Conservation (phyloP, 2,329 filamentous ascomycete genomes). For the Dendrostoma leiphaemia region DNA sequence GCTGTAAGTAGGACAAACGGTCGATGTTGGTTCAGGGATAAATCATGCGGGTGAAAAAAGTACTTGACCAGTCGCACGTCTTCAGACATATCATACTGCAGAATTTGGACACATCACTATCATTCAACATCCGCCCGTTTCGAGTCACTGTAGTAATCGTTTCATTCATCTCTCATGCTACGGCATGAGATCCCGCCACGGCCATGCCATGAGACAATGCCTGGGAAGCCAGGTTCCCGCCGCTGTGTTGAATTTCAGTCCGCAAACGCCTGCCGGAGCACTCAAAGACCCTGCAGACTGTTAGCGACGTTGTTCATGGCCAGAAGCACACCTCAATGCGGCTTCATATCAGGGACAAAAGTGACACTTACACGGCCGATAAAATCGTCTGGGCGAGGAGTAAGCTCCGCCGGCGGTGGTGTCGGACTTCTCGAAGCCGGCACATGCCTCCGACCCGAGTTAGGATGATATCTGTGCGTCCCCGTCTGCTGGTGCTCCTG, state of each 20-base stretch:
- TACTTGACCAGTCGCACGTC: background rate
- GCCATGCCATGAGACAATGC: background rate
- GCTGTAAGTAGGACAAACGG: background rate
- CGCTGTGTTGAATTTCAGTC: background rate
- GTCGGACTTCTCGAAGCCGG: constrained; percentile 1
- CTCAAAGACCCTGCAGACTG: too few relatives aligned
- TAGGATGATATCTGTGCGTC: constrained; percentile 14
- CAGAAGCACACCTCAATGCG: too few relatives aligned
- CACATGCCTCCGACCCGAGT: constrained; percentile 11
- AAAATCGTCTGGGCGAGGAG: constrained; percentile 10
- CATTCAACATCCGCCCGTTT: too few relatives aligned
- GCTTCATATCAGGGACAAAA: too few relatives aligned
- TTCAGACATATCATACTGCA: too few relatives aligned
- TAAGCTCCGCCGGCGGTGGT: constrained; percentile 1
- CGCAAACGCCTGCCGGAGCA: background rate
- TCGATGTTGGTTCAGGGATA: too few relatives aligned
- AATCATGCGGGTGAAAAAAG: background rate
- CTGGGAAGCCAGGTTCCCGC: background rate
- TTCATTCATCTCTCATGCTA: background rate
- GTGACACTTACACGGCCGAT: too few relatives aligned
- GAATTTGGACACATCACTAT: too few relatives aligned
- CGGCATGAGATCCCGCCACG: background rate
- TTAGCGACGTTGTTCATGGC: too few relatives aligned
- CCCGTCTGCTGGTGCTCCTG: constrained; percentile 3
- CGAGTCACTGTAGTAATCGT: too few relatives aligned